These are phyloP conservation scores for Leucogyrophana mollusca DNA, from an alignment of 768 basidiomycete species.

Conservation along the genomic window DNA sequence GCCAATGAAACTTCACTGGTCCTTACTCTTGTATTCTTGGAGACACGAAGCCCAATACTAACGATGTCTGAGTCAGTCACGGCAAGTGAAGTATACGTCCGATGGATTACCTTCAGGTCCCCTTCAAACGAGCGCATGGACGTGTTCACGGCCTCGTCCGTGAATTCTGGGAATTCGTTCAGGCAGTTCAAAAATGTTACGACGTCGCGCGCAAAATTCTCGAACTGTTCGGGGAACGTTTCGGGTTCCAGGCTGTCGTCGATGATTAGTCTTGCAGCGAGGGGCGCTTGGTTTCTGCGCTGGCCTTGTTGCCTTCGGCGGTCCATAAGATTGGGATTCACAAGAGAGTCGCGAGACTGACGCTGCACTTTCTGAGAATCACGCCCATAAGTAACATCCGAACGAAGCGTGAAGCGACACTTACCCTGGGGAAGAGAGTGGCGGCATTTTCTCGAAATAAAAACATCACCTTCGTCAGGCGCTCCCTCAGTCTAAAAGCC, in stretches of 20 bases:
- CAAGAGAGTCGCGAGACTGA: slow-evolving; percentile 36
- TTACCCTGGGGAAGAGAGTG: slow-evolving; percentile 41
- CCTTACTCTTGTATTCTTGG: slow-evolving; percentile 44
- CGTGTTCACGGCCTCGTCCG: slow-evolving; percentile 49
- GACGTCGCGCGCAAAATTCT: slow-evolving; percentile 46
- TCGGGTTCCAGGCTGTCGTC: slow-evolving; percentile 47
- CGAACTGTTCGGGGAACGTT: slow-evolving; percentile 45
- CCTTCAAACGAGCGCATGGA: slow-evolving; percentile 50
- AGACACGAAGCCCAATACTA: slow-evolving; percentile 58
- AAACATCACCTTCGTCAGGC: slow-evolving; percentile 47
- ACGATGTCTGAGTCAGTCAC: slow-evolving; percentile 5
- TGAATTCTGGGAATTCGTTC: slow-evolving; percentile 58
- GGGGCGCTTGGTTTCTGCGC: slow-evolving; percentile 36
- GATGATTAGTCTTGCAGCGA: slow-evolving; percentile 34
- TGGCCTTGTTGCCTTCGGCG: slow-evolving; percentile 27
- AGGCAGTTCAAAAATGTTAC: slow-evolving; percentile 52
- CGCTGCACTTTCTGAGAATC: slow-evolving; percentile 36
- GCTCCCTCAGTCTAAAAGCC: slow-evolving; percentile 48
- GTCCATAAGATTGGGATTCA: slow-evolving; percentile 36
- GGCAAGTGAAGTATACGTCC: not conserved
- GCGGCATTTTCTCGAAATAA: slow-evolving; percentile 59
- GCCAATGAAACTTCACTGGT: not conserved
- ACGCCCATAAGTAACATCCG: too few relatives aligned
- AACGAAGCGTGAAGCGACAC: too few relatives aligned
- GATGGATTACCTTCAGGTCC: slow-evolving; percentile 42